phyloP scores from a whole-genome alignment of 75 land plant species.

The Picea sitchensis region DNA sequence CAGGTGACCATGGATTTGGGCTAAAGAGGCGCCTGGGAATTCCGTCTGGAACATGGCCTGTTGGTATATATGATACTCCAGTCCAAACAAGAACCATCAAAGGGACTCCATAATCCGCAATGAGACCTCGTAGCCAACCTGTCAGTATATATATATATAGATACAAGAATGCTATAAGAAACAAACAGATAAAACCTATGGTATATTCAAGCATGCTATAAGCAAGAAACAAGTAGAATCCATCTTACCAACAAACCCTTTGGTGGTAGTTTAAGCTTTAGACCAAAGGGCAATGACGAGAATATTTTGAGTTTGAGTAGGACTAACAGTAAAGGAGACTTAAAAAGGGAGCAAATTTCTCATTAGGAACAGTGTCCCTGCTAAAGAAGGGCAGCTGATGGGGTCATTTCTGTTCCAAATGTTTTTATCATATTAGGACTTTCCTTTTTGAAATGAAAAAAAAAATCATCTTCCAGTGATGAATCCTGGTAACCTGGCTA shows the following conservation, averaged over 20 bases:
- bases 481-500: neutral
- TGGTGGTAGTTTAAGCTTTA: neutral
- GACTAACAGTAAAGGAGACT: neutral
- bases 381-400: neutral
- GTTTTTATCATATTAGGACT: neutral
- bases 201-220: neutral
- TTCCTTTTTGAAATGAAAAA: neutral
- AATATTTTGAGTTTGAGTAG: too few species aligned
- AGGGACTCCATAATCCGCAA: slow-evolving; percentile 94
- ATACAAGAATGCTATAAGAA: neutral
- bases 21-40: slow-evolving; percentile 81
- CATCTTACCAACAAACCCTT: neutral
- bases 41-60: slow-evolving; percentile 53
- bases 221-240: neutral
- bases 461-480: neutral
- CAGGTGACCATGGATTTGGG: slow-evolving; percentile 89
- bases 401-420: neutral
- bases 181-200: neutral
- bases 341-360: neutral
- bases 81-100: slow-evolving; percentile 89
- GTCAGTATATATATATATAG: neutral
- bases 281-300: neutral
- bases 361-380: neutral
- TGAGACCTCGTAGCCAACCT: slow-evolving; percentile 71
- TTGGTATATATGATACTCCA: slow-evolving; percentile 77